A percentile compares a stretch with the other conserved stretches of the same genome.
phyloP scores from a whole-genome alignment of 495 filamentous ascomycete species.

The Podospora fimiseda region DNA sequence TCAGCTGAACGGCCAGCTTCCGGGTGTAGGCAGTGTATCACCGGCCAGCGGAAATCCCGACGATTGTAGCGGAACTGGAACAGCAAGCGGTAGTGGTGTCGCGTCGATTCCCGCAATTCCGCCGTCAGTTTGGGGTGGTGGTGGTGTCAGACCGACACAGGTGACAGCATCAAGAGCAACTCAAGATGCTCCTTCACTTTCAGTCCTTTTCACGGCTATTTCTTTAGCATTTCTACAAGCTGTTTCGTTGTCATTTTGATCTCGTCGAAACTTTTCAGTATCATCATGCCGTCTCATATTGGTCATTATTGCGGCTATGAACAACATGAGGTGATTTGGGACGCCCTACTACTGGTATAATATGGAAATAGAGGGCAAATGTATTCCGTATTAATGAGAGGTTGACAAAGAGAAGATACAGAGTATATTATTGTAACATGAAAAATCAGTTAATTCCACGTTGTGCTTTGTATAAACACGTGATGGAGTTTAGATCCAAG shows the following conservation, averaged over 20 bases:
- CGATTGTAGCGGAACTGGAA: constrained; percentile 7
- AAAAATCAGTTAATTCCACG: too few relatives aligned
- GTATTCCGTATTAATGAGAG: neutral
- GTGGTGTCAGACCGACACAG: constrained; percentile 12
- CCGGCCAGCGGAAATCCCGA: constrained; percentile 5
- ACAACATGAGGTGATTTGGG: neutral
- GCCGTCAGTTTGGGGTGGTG: constrained; percentile 6
- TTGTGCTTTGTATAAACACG: too few relatives aligned
- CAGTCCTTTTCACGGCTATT: constrained; percentile 7
- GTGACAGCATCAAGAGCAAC: constrained; percentile 14
- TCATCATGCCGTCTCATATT: constrained; percentile 5
- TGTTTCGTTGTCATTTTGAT: constrained; percentile 1
- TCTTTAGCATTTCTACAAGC: constrained; percentile 5
- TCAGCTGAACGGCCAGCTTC: neutral
- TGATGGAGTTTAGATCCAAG: too few relatives aligned
- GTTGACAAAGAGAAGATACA: neutral
- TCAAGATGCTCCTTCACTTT: constrained; percentile 5
- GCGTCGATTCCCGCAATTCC: constrained; percentile 6
- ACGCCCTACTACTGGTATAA: constrained; percentile 9
- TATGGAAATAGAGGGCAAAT: neutral
- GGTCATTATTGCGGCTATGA: constrained; percentile 11
- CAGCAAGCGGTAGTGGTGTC: constrained; percentile 10
- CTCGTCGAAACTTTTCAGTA: neutral
- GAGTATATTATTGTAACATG: too few relatives aligned
- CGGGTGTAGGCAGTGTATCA: neutral